Evolutionary conservation across 208 protist species (phyloP).

Genomic region (Acanthamoeba rhysodes): DNA sequence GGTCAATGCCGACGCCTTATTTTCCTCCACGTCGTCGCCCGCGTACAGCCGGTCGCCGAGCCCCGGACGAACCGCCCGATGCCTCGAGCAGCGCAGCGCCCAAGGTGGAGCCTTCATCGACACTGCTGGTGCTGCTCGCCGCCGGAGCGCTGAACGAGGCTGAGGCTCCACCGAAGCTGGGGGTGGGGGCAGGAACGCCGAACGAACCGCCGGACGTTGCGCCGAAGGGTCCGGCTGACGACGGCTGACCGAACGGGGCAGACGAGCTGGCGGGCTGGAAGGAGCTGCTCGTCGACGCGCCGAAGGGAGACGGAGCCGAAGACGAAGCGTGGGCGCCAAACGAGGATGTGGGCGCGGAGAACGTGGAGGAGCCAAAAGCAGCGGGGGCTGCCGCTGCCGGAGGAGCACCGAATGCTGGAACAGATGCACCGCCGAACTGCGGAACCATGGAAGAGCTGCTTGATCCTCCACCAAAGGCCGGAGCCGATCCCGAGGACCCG

Average conservation of each 20-base stretch:
- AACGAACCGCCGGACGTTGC: not conserved
- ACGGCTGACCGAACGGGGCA: not conserved
- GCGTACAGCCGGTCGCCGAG: not conserved
- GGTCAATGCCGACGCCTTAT: not conserved
- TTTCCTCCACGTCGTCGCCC: not conserved
- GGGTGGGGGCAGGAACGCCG: not conserved
- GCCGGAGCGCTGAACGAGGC: not conserved
- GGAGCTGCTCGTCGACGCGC: not conserved
- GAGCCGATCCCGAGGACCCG: not conserved
- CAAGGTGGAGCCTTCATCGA: not conserved
- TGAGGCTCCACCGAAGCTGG: not conserved
- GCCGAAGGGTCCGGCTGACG: not conserved
- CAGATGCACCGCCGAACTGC: not conserved
- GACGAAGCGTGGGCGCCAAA: not conserved
- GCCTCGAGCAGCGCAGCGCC: slow-evolving; percentile 29
- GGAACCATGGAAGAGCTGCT: not conserved
- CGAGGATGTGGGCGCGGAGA: not conserved
- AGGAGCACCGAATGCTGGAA: not conserved
- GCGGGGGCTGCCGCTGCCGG: not conserved
- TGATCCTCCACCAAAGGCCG: not conserved
- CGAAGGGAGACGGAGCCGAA: not conserved
- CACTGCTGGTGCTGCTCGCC: not conserved
- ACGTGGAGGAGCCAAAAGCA: not conserved
- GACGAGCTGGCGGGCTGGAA: not conserved
- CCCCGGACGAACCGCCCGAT: not conserved